Evolutionary conservation across 257 asterid species (phyloP), one percentile per base, ranked within the genome.

Genomic region (Nicotiana otophora): DNA sequence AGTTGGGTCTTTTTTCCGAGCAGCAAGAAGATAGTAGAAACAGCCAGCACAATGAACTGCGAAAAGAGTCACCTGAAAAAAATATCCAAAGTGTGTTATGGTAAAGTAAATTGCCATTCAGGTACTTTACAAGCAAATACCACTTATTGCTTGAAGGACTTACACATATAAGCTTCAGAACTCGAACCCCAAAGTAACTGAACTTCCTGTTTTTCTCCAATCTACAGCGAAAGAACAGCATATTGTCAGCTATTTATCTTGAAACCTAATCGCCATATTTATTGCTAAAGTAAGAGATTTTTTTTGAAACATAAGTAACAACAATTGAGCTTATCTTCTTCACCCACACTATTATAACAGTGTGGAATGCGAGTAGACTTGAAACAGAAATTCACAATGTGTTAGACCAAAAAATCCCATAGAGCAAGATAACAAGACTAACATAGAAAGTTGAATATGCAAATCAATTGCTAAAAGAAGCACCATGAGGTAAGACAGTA

Each of bases 141-240:
- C 42, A 78, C 20, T 53, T 67, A 66, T 55, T 82, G 58, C 77
- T 70, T 36, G 20, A 82, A 39, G 67, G 65, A 88, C 98, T 89
- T 86, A 94, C 98, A 83, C 88, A 86, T 51, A 89, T 84, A 85
- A 94, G 94, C 92, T 89, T 94, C 69, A 85, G 86, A 30, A 90
- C 66, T 74, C 98, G 93, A 84, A 94, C 88, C 84, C 86, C 30
- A 81, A 88, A 92, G 82, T 92, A 94, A 83, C 86, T 91, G 57
- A 83, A 85, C 84, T 87, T 90, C 87, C 89, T 90, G 84, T 92
- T 93, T 85, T 94, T 94, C 93, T 94, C 98, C 87, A 91, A 77
- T 84, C 97, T 94, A 42, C 57, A 72, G 36, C 39, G 23, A 72
- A 72, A 72, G 36, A 72, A 72, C 23, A 46, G 14, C 60, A 78